These are phyloP conservation scores for Saccharum hybrid DNA, from an alignment of 202 grass and related monocot species.

Conservation along the genomic window DNA sequence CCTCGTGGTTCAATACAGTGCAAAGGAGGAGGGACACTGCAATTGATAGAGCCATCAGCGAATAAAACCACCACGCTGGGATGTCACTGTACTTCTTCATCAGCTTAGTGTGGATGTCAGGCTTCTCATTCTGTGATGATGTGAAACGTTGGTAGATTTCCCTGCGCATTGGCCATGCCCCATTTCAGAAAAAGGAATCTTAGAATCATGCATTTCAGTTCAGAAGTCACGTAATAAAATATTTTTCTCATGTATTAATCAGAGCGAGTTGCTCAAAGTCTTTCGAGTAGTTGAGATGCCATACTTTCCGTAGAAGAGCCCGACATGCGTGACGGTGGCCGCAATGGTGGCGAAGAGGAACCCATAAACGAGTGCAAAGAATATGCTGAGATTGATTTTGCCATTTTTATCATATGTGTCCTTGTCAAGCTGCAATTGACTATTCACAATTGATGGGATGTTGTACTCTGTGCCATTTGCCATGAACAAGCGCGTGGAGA, in stretches of 20 bases:
- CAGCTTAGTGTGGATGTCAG: constrained; percentile 78
- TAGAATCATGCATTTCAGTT: constrained; percentile 20
- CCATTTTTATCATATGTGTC: constrained; percentile 50
- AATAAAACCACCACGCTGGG: constrained; percentile 84
- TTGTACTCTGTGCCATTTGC: constrained; percentile 50
- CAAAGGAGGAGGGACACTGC: constrained; percentile 61
- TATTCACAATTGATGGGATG: constrained; percentile 69
- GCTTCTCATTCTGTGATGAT: constrained; percentile 58
- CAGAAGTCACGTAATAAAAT: neutral
- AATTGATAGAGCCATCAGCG: constrained; percentile 48
- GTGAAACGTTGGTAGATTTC: constrained; percentile 71
- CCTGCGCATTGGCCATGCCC: constrained; percentile 33
- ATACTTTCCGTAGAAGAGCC: constrained; percentile 87
- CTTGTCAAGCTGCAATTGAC: constrained; percentile 63
- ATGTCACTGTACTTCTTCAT: constrained; percentile 85
- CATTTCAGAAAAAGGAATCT: neutral
- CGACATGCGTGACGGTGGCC: constrained; percentile 66
- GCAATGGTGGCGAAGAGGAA: constrained; percentile 83
- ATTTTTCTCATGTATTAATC: neutral
- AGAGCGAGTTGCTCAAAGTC: neutral
- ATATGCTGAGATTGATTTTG: constrained; percentile 67
- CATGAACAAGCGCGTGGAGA: constrained; percentile 66
- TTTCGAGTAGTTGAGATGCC: neutral
- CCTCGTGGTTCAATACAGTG: constrained; percentile 65
- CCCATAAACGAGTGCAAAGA: constrained; percentile 74